phyloP scores from a whole-genome alignment of 768 basidiomycete genomes.

The Dacryopinax spathularia region DNA sequence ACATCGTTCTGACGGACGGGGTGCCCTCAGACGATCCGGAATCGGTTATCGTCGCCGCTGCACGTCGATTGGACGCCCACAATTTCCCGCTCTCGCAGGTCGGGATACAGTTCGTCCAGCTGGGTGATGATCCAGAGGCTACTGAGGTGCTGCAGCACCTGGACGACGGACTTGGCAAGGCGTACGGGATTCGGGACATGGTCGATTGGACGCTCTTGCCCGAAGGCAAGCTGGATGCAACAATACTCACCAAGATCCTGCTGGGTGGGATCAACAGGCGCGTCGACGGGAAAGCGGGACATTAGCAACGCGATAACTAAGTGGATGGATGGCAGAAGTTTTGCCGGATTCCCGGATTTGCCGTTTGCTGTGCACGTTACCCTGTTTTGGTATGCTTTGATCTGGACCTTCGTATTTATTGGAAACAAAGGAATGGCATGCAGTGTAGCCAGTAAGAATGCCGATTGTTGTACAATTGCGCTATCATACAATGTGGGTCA shows the following conservation, averaged over 20 bases:
- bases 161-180: constrained; percentile 40
- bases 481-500: background rate
- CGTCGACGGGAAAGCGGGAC: constrained; percentile 23
- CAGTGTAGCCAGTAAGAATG: no score
- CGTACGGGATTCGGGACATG: constrained; percentile 44
- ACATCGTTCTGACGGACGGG: constrained; percentile 52
- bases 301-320: background rate
- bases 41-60: constrained; percentile 33
- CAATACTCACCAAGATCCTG: constrained; percentile 45
- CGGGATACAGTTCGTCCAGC: constrained; percentile 38
- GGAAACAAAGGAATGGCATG: background rate
- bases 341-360: background rate
- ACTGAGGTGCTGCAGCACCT: constrained; percentile 35
- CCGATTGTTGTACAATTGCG: no score
- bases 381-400: no score
- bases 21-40: constrained; percentile 38
- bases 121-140: constrained; percentile 33
- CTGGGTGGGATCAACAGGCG: constrained; percentile 52
- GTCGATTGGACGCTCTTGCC: constrained; percentile 52
- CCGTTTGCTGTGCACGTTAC: background rate
- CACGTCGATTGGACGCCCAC: constrained; percentile 37
- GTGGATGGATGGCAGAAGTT: no score
- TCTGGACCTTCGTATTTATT: no score
- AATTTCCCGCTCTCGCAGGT: constrained; percentile 43
- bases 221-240: constrained; percentile 31